These are phyloP conservation scores for Penstemon barbatus DNA, from an alignment of 257 asterid species.

Conservation along the genomic window DNA sequence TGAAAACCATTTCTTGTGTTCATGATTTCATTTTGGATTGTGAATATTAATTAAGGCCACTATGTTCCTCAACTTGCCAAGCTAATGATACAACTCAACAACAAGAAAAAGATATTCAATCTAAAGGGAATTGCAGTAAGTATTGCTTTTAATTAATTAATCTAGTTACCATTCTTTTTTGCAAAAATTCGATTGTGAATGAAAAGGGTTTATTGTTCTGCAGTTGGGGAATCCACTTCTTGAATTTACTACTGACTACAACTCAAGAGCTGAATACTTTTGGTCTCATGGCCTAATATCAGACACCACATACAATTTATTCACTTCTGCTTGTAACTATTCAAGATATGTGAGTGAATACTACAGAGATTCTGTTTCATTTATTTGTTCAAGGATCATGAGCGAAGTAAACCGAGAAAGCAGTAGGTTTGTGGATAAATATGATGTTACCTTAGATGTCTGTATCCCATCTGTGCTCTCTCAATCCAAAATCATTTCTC, in stretches of 20 bases:
- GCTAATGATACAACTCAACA: slow-evolving; percentile 57
- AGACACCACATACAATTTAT: slow-evolving; percentile 56
- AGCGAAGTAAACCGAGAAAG: slow-evolving; percentile 59
- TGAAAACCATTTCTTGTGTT: slow-evolving; percentile 1
- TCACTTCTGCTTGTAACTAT: slow-evolving; percentile 59
- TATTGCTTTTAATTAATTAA: neutral
- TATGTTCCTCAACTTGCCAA: slow-evolving; percentile 74
- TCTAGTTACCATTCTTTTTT: neutral
- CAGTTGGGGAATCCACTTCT: slow-evolving; percentile 83
- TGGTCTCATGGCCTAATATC: slow-evolving; percentile 86
- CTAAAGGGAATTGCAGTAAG: slow-evolving; percentile 73
- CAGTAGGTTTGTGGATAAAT: slow-evolving; percentile 62
- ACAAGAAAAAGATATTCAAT: slow-evolving; percentile 47
- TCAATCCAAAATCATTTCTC: slow-evolving; percentile 58
- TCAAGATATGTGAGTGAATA: slow-evolving; percentile 64
- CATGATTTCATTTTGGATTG: slow-evolving; percentile 8
- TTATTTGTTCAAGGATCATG: slow-evolving; percentile 52
- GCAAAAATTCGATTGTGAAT: neutral
- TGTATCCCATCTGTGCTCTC: slow-evolving; percentile 66
- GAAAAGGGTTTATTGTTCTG: neutral
- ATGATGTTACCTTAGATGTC: slow-evolving; percentile 73
- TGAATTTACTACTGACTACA: slow-evolving; percentile 60
- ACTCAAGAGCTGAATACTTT: slow-evolving; percentile 67
- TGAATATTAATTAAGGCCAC: slow-evolving; percentile 49
- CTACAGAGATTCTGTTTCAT: slow-evolving; percentile 52